These are phyloP conservation scores for Meira nashicola DNA, from an alignment of 1,284 basidiomycete genomes.

Conservation along the genomic window DNA sequence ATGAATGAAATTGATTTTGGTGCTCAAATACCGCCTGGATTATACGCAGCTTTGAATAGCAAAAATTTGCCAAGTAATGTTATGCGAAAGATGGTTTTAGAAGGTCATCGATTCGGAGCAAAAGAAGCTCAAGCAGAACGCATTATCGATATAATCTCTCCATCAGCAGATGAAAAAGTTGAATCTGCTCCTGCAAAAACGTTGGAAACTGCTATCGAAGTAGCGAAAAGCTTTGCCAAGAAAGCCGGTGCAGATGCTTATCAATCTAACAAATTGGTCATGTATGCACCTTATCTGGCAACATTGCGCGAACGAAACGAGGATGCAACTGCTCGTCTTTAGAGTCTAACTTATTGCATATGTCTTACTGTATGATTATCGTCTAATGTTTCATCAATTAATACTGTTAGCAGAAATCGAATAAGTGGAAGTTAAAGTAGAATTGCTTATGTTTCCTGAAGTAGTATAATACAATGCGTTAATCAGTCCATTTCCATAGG, in stretches of 20 bases:
- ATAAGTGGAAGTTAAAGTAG: no score
- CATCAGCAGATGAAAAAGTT: constrained; percentile 56
- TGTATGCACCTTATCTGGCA: constrained; percentile 7
- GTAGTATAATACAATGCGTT: no score
- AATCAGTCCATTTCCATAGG: constrained; percentile 9
- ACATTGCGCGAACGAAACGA: neutral
- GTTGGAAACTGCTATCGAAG: constrained; percentile 56
- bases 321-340: no score
- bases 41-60: constrained; percentile 62
- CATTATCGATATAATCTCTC: constrained; percentile 65
- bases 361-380: no score
- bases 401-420: no score
- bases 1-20: constrained; percentile 71
- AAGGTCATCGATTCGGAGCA: constrained; percentile 76
- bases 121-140: constrained; percentile 66
- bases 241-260: constrained; percentile 57
- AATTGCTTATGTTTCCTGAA: no score
- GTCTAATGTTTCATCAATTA: no score
- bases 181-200: constrained; percentile 60
- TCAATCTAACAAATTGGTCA: constrained; percentile 56
- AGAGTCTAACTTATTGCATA: no score
- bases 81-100: constrained; percentile 71
- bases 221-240: constrained; percentile 54
- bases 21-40: constrained; percentile 35
- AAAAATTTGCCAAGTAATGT: constrained; percentile 65